Evolutionary conservation across 176 grass and related monocot genomes (phyloP).

Genomic region (Chrysopogon serrulatus): DNA sequence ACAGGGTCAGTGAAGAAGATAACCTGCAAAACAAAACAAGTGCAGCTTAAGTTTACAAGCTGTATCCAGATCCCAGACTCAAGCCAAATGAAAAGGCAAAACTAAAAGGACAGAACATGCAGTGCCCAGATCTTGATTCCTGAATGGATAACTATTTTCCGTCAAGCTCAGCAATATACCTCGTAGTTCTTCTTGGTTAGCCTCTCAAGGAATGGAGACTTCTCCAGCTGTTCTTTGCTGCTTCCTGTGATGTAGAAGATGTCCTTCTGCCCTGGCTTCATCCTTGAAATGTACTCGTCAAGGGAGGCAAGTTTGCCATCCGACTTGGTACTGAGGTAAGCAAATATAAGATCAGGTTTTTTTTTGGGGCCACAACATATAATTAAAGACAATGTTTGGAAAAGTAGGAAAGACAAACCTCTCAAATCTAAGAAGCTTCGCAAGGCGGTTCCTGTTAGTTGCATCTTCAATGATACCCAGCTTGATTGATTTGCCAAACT

Average conservation of each 20-base stretch:
- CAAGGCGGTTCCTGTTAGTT: constrained; percentile 87
- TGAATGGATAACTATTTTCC: not conserved
- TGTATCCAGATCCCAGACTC: not conserved
- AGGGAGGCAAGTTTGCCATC: constrained; percentile 85
- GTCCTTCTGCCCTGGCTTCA: constrained; percentile 90
- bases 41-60: not conserved
- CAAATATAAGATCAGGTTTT: constrained; percentile 20
- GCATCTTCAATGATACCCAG: constrained; percentile 93
- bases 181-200: constrained; percentile 93
- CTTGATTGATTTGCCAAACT: constrained; percentile 96
- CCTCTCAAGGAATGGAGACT: constrained; percentile 96
- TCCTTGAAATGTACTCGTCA: constrained; percentile 94
- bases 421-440: constrained; percentile 92
- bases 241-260: constrained; percentile 95
- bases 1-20: constrained; percentile 95
- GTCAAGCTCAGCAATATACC: constrained; percentile 32
- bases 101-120: not conserved
- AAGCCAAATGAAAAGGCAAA: not conserved
- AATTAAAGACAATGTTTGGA: not conserved
- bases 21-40: constrained; percentile 39
- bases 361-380: not conserved
- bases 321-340: constrained; percentile 73
- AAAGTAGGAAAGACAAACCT: constrained; percentile 40
- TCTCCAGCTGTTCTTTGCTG: constrained; percentile 94
- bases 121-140: not conserved